Evolutionary conservation across 1,284 basidiomycete species (phyloP).

Genomic region (Fomitopsis schrenkii): DNA sequence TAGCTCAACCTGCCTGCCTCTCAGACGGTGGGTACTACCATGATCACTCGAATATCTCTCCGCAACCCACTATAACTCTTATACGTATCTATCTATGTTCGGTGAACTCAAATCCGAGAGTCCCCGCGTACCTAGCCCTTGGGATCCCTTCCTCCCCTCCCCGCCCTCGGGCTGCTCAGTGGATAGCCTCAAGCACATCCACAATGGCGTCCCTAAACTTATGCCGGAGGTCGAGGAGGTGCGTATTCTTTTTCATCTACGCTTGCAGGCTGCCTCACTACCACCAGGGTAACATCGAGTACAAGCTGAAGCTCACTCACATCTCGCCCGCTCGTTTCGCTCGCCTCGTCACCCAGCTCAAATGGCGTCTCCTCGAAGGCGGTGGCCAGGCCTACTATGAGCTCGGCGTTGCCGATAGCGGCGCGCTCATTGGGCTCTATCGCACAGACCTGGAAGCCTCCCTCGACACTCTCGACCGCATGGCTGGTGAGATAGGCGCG

Average conservation of each 20-base stretch:
- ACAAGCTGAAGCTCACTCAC: slow-evolving; percentile 77
- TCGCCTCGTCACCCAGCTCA: slow-evolving; percentile 87
- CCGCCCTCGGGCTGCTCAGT: slow-evolving; percentile 36
- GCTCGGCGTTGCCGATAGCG: slow-evolving; percentile 85
- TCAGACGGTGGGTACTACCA: slow-evolving; percentile 25
- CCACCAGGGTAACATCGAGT: slow-evolving; percentile 75
- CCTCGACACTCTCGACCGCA: slow-evolving; percentile 81
- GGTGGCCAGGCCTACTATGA: slow-evolving; percentile 92
- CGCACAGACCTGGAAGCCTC: slow-evolving; percentile 74
- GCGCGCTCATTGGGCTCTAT: slow-evolving; percentile 78
- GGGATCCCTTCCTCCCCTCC: slow-evolving; percentile 66
- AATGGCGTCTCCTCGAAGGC: slow-evolving; percentile 91
- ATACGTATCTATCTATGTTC: slow-evolving; percentile 47
- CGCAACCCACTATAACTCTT: slow-evolving; percentile 12
- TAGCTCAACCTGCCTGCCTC: background rate
- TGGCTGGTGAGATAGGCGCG: slow-evolving; percentile 90
- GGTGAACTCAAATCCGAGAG: slow-evolving; percentile 76
- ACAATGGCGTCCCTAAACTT: slow-evolving; percentile 47
- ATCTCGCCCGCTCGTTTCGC: slow-evolving; percentile 71
- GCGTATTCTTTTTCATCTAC: slow-evolving; percentile 6
- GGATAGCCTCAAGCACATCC: slow-evolving; percentile 16
- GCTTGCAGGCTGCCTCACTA: background rate
- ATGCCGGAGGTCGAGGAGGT: slow-evolving; percentile 71
- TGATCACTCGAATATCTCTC: slow-evolving; percentile 63
- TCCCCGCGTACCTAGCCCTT: slow-evolving; percentile 72